phyloP scores from a whole-genome alignment of 805 yeast genomes.

The Saccharomycopsis guyanensis region DNA sequence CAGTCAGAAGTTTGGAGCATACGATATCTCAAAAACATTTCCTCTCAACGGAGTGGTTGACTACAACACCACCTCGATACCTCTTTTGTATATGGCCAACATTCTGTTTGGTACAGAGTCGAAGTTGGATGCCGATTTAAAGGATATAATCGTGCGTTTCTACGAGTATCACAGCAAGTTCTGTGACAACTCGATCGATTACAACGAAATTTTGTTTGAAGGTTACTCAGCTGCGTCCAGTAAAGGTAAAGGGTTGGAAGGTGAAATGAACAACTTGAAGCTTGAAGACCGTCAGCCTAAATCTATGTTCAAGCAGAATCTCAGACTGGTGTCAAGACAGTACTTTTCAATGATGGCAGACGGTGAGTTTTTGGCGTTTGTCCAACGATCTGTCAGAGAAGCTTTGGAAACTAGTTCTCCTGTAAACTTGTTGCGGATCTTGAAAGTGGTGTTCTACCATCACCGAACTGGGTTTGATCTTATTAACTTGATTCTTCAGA shows the following conservation, averaged over 20 bases:
- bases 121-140: slow-evolving; percentile 1
- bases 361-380: slow-evolving; percentile 8
- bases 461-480: slow-evolving; percentile 8
- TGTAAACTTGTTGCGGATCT: slow-evolving; percentile 8
- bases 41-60: not conserved
- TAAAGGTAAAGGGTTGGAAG: not conserved
- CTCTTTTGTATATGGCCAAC: slow-evolving; percentile 10
- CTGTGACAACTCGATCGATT: slow-evolving; percentile 8
- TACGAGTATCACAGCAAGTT: slow-evolving; percentile 15
- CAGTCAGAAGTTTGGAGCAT: not conserved
- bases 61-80: slow-evolving; percentile 11
- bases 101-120: slow-evolving; percentile 10
- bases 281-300: not conserved
- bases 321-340: slow-evolving; percentile 4
- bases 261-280: not conserved
- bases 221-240: not conserved
- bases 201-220: slow-evolving; percentile 12
- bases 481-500: slow-evolving; percentile 12
- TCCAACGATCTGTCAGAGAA: slow-evolving; percentile 9
- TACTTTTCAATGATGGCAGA: slow-evolving; percentile 8
- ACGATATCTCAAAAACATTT: not conserved
- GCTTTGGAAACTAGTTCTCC: slow-evolving; percentile 9
- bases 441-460: slow-evolving; percentile 13
- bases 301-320: not conserved
- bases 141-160: slow-evolving; percentile 4